Evolutionary conservation across 306 rosid genomes (phyloP), one percentile per base, ranked within the genome.

Genomic region (Chamaecrista fasciculata): DNA sequence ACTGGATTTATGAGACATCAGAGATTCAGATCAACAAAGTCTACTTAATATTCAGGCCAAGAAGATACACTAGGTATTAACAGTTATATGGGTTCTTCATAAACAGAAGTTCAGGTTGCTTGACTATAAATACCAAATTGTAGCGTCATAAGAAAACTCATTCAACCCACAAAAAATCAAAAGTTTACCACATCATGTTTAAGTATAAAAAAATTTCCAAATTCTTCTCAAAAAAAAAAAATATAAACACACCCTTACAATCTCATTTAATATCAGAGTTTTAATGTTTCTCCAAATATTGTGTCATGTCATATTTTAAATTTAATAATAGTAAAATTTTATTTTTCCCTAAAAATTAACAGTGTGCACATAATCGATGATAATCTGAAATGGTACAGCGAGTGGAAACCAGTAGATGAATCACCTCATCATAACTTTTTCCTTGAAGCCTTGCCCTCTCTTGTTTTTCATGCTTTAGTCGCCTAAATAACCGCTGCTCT

Each of bases 371-470:
- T 31, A 29, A 20, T 9, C 19, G 19, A 16, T 15, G 8, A 20
- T 49, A 48, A 49, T 49, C 33, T 48, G 20, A 29, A 66, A 28
- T 25, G 36, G 6, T 7, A 19, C 4, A 19, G 12, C 19, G 18
- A 65, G 15, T 31, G 0, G 21, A 8, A 55, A n/a, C 20, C 7
- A 50, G 48, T 28, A 20, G 23, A 66, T 21, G 26, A 67, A 73
- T 84, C 83, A 95, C 97, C 99, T 95, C 97, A 29, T 95, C 99
- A 20, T 75, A 75, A 82, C 81, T 83, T 81, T 89, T 95, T 37
- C 97, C 99, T 61, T 82, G 96, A 72, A 74, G n/a, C 80, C 89
- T 84, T 8, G 99, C 96, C 84, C 99, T 89, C 33, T 95, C 99
- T 65, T 21, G 80, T 66, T 84, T 87, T 78, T 95, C 99, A 4